These are phyloP conservation scores for Venustampulla echinocandica DNA, from an alignment of 495 filamentous ascomycete genomes.

Conservation along the genomic window DNA sequence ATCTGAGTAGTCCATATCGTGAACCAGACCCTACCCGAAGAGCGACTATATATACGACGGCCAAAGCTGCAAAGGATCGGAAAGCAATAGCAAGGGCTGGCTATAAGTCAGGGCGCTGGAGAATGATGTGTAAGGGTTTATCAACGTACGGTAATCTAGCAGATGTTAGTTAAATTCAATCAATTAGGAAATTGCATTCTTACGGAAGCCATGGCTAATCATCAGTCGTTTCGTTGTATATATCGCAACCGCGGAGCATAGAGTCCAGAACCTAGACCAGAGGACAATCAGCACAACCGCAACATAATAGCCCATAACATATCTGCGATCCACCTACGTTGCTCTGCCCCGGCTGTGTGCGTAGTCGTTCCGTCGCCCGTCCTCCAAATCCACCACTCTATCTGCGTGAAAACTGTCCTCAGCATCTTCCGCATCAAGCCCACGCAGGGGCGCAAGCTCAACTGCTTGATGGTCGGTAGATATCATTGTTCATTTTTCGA, in stretches of 20 bases:
- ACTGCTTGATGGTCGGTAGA: neutral
- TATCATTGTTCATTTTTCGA: neutral
- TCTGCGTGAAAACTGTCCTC: neutral
- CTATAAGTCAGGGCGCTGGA: neutral
- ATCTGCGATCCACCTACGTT: neutral
- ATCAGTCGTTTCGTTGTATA: conserved; percentile 10
- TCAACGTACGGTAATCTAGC: conserved; percentile 10
- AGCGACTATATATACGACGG: neutral
- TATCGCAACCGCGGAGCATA: conserved; percentile 7
- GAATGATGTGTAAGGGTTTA: neutral
- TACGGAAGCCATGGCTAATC: conserved; percentile 7
- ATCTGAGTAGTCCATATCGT: neutral
- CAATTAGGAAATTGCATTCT: neutral
- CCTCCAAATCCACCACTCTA: neutral
- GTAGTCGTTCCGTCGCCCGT: neutral
- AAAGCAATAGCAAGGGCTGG: conserved; percentile 8
- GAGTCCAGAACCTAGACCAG: conserved; percentile 3
- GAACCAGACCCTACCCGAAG: neutral
- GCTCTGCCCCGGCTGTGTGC: neutral
- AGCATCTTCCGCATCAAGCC: neutral
- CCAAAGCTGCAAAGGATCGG: neutral
- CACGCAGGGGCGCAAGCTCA: neutral
- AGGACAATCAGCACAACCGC: neutral
- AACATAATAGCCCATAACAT: neutral
- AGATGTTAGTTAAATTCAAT: neutral